These are phyloP conservation scores for Blastocrithidia nonstop DNA, from an alignment of 208 protist genomes.

Conservation along the genomic window DNA sequence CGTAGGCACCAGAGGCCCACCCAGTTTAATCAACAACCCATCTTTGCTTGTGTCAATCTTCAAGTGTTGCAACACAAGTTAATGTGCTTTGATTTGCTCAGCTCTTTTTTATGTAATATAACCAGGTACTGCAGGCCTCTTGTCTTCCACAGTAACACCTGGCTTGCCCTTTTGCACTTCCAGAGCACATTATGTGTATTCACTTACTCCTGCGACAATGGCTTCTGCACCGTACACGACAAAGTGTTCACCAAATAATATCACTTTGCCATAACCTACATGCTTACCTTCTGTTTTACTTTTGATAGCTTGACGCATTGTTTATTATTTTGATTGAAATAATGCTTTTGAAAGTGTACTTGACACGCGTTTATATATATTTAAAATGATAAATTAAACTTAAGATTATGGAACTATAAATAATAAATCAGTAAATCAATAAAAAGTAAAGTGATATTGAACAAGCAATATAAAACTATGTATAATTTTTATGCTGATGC, in stretches of 20 bases:
- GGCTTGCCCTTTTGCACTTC: conserved; percentile 16
- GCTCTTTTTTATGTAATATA: conserved; percentile 62
- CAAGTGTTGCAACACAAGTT: conserved; percentile 58
- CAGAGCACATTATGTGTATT: conserved; percentile 62
- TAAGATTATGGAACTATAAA: too few relatives aligned
- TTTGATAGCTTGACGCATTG: background rate
- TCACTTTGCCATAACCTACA: conserved; percentile 80
- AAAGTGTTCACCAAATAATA: conserved; percentile 88
- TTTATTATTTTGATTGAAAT: background rate
- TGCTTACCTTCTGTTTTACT: conserved; percentile 4
- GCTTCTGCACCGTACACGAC: conserved; percentile 78
- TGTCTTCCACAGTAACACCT: conserved; percentile 46
- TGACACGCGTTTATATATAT: too few relatives aligned
- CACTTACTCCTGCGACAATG: conserved; percentile 58
- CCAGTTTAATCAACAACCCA: conserved; percentile 40
- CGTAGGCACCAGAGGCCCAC: conserved; percentile 49
- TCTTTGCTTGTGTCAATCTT: conserved; percentile 38
- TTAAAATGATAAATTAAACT: too few relatives aligned
- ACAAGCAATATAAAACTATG: too few relatives aligned
- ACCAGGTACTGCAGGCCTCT: conserved; percentile 51
- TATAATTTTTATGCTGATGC: too few relatives aligned
- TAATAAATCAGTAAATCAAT: too few relatives aligned
- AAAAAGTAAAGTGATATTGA: too few relatives aligned
- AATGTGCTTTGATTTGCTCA: conserved; percentile 63
- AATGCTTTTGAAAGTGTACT: too few relatives aligned